These are phyloP conservation scores for Chenopodium berlandieri DNA, from an alignment of 148 eudicot species.

Conservation along the genomic window DNA sequence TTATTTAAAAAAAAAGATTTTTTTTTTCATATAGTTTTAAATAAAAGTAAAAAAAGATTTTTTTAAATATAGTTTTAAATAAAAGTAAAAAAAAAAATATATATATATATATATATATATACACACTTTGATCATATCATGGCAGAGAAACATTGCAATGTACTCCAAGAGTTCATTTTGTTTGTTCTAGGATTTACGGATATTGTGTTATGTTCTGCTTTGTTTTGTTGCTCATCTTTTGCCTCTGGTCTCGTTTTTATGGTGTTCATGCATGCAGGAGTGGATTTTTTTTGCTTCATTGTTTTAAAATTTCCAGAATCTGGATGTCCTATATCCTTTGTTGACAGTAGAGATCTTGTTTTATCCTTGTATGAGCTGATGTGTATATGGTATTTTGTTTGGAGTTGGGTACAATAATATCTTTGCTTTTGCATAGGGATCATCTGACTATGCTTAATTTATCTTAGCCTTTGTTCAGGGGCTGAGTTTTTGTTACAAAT, in stretches of 20 bases:
- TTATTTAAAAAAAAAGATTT: too few species aligned
- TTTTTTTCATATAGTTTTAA: too few species aligned
- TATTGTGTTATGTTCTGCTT: neutral
- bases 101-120: too few species aligned
- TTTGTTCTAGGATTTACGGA: neutral
- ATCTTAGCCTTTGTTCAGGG: constrained; percentile 83
- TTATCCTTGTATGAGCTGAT: neutral
- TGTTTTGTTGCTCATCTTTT: neutral
- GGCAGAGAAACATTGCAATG: neutral
- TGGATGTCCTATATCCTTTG: neutral
- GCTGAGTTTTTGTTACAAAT: constrained; percentile 75
- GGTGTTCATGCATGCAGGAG: neutral
- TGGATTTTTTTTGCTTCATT: constrained; percentile 1
- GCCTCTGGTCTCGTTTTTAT: neutral
- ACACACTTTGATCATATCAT: neutral
- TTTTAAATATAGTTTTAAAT: too few species aligned
- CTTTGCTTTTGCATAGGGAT: constrained; percentile 8
- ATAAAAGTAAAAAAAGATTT: too few species aligned
- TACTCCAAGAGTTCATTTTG: neutral
- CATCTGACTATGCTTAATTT: constrained; percentile 41
- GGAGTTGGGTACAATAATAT: neutral
- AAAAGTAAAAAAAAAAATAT: too few species aligned
- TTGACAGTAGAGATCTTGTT: neutral
- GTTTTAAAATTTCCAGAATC: neutral
- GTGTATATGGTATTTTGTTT: constrained; percentile 5